Evolutionary conservation across 495 filamentous ascomycete species (phyloP), one percentile per base, ranked within the genome.

Genomic region (Talaromyces wortmannii): DNA sequence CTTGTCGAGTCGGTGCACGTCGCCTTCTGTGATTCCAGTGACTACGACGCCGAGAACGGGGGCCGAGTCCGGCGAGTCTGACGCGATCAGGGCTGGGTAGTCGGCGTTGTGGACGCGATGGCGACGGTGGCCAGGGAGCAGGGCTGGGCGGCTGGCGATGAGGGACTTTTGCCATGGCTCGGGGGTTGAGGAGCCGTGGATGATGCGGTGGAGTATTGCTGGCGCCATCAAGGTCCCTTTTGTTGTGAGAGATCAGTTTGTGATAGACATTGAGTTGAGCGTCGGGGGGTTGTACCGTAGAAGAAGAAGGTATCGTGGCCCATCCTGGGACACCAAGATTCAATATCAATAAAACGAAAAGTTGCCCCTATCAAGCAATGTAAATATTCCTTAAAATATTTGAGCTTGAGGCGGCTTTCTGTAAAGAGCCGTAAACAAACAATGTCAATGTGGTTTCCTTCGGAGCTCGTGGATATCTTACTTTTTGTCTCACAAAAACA

Each of bases 31-130:
- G 29, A 98, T 71, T 3, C 92, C 92, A 0, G 81, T 83, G 3
- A 91, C 90, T 44, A 83, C 82, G 29, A 83, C 87, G 7, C 94
- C 94, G n/a, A 86, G 78, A 10, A 97, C 92, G 8, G 36, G 36
- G n/a, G 72, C 68, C 4, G 68, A 55, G 1, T 49, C 48, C 4
- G 56, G 53, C 6, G 45, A 30, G 10, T 12, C 7, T 17, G 54
- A 51, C 0, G 80, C 67, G 2, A 85, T 70, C 32, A 98, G 88
- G n/a, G 85, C 92, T 0, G 94, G 94, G 64, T 96, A 98, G 69
- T 95, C 90, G 46, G 79, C 85, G 31, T 67, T 43, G 1, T 61
- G 69, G 29, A 91, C 88, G 30, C 81, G 78, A 68, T 87, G 87
- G 8, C 91, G 86, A 50, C 78, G 79, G 69, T 84, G 87, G 7